Evolutionary conservation across 2,329 filamentous ascomycete species (phyloP), one percentile per base, ranked within the genome.

Genomic region (Microsporum audouinii): DNA sequence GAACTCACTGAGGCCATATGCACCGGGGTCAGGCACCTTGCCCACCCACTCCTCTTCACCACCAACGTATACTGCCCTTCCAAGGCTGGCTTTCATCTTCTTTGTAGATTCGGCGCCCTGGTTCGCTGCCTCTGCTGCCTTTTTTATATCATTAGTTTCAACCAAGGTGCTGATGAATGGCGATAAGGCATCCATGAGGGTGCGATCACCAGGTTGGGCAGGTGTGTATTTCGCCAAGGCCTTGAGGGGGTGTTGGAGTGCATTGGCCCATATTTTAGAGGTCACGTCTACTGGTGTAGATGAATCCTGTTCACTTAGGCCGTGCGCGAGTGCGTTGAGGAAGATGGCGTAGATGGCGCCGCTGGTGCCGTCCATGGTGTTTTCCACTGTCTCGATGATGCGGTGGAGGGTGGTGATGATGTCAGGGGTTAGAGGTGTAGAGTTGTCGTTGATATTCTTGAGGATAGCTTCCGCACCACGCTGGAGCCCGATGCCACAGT

Each of bases 71-170:
- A 94, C 89, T 1, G 87, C 84, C 62, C 90, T 79, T 5, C 94
- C 94, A 45, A 99, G 78, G 67, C 87, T 94, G 47, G 94, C 89
- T 72, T 88, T 84, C 91, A 99, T 96, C 29, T 87, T 88, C 78
- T 91, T 95, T 23, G 94, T 97, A 34, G 83, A 83, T 65, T 92
- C 87, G 2, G 91, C 88, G 0, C 88, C 94, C 55, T 84, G 79
- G 65, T 83, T 82, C 0, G 91, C 87, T 1, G 89, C 90, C 67
- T 84, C 79, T 0, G 89, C 90, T 5, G 94, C 91, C 70, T 84
- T 79, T 65, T 83, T 81, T 23, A 94, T 72, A 70, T 88, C 83
- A 12, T 83, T 83, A 0, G 84, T 85, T 68, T 81, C 74, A 5
- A 76, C 79, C 1, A 97, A 80, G 2, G 81, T 83, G 49, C 89